These are phyloP conservation scores for Diaporthe sp. DNA, from an alignment of 2,329 filamentous ascomycete genomes.

Conservation along the genomic window DNA sequence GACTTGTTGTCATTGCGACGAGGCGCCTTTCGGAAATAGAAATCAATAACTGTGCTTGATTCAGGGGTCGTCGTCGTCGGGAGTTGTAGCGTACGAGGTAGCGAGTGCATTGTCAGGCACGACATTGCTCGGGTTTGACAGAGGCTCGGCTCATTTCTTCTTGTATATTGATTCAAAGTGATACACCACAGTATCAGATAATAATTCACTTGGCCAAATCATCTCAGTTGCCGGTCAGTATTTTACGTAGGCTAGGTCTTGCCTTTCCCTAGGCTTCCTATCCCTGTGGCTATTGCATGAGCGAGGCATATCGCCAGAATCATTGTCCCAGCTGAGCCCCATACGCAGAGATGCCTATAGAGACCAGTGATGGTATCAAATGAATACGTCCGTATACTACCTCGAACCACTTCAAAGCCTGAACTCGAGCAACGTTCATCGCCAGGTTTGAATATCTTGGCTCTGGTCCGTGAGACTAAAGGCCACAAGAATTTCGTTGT, in stretches of 20 bases:
- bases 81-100: background rate
- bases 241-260: background rate
- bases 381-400: too few species aligned
- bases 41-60: background rate
- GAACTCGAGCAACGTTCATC: too few species aligned
- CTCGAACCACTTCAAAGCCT: too few species aligned
- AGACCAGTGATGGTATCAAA: too few species aligned
- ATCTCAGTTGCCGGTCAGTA: background rate
- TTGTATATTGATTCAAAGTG: background rate
- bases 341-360: too few species aligned
- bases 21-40: background rate
- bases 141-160: background rate
- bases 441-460: too few species aligned
- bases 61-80: background rate
- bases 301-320: too few species aligned
- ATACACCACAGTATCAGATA: background rate
- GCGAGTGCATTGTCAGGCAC: background rate
- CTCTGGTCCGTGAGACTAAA: too few species aligned
- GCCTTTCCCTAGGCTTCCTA: too few species aligned
- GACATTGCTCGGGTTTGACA: background rate
- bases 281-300: too few species aligned
- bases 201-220: background rate
- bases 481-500: too few species aligned
- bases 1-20: background rate
- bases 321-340: too few species aligned